A percentile compares a stretch with the other conserved stretches of the same genome.
Evolutionary conservation across 2,329 filamentous ascomycete genomes (phyloP).

Genomic region (Curvularia verruculosa): DNA sequence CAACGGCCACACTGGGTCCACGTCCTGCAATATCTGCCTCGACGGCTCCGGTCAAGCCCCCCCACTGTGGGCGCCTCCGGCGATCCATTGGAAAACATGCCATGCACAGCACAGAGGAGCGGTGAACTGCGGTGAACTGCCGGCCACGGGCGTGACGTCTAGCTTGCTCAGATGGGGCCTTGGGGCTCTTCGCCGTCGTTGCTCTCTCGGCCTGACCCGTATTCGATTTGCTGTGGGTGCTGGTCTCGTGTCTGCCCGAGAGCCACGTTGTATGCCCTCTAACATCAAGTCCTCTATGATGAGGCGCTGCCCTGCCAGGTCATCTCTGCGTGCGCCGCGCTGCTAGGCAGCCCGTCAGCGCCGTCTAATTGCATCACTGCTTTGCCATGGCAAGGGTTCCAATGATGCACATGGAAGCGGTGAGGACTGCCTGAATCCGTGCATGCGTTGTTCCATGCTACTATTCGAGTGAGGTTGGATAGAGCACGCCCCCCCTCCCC

Average conservation of each 20-base stretch:
- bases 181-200: constrained; percentile 17
- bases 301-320: constrained; percentile 23
- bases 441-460: constrained; percentile 23
- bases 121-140: constrained; percentile 47
- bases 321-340: constrained; percentile 12
- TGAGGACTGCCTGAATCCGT: constrained; percentile 41
- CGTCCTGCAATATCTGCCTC: constrained; percentile 20
- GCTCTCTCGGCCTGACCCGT: constrained; percentile 42
- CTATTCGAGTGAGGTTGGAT: constrained; percentile 36
- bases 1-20: constrained; percentile 19
- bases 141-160: constrained; percentile 36
- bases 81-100: constrained; percentile 14
- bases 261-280: constrained; percentile 37
- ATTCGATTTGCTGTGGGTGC: constrained; percentile 18
- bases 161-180: constrained; percentile 16
- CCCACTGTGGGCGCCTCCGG: constrained; percentile 23
- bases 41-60: constrained; percentile 22
- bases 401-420: constrained; percentile 47
- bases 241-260: constrained; percentile 35
- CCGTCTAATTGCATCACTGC: constrained; percentile 35
- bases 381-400: constrained; percentile 24
- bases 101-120: constrained; percentile 31
- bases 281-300: neutral
- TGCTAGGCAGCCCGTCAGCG: constrained; percentile 24
- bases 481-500: constrained; percentile 24